Evolutionary conservation across 192 early-diverging fungal species (phyloP).

Genomic region (Linnemannia hyalina): DNA sequence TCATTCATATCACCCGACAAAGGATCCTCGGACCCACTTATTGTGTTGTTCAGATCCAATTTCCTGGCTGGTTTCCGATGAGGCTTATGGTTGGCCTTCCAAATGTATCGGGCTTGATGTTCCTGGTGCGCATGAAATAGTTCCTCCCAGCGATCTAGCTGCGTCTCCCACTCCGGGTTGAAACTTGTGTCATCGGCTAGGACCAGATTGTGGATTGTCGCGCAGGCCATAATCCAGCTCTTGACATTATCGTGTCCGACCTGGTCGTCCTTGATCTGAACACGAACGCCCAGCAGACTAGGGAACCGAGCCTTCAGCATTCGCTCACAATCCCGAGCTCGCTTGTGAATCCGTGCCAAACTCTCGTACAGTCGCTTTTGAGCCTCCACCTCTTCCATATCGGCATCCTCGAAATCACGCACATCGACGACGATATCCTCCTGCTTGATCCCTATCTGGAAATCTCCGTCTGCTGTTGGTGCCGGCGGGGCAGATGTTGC

Average conservation of each 20-base stretch:
- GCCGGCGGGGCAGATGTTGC: background rate
- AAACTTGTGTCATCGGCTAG: constrained; percentile 36
- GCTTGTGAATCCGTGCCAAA: constrained; percentile 13
- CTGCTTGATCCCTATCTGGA: background rate
- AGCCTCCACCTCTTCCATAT: background rate
- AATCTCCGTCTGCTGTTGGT: background rate
- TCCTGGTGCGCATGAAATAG: constrained; percentile 25
- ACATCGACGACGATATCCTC: background rate
- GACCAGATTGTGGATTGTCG: constrained; percentile 43
- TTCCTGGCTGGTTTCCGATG: background rate
- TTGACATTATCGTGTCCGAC: constrained; percentile 12
- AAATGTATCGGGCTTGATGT: constrained; percentile 15
- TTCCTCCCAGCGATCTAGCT: constrained; percentile 22
- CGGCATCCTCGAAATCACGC: background rate
- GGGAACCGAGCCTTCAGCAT: constrained; percentile 42
- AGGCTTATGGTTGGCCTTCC: constrained; percentile 18
- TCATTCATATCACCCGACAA: background rate
- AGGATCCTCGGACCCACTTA: background rate
- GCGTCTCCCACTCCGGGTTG: constrained; percentile 20
- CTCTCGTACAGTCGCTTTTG: constrained; percentile 10
- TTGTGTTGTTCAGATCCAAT: background rate
- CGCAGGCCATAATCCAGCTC: constrained; percentile 40
- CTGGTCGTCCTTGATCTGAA: constrained; percentile 37
- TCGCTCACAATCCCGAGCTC: constrained; percentile 34
- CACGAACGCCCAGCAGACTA: constrained; percentile 41